Evolutionary conservation across 345 rosid genomes (phyloP), one percentile per base, ranked within the genome.

Genomic region (Theobroma cacao): DNA sequence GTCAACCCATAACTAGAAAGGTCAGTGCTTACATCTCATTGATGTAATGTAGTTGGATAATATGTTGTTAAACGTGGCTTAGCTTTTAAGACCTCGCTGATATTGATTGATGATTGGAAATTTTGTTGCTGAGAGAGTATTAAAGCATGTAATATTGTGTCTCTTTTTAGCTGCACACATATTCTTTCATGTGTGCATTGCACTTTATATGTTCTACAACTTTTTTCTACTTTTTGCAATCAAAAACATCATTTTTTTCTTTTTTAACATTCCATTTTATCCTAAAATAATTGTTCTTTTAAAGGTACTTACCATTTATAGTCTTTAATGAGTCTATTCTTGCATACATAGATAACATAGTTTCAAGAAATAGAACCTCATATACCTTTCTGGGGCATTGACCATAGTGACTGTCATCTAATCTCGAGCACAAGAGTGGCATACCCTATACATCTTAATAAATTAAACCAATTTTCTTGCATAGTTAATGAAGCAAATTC

Each of bases 1-100:
- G 75, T 36, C 89, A 87, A 56, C 72, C 86, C 10, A 53, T 77
- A 31, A 26, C 81, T 34, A 36, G 38, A 59, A 79, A 82, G 94
- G 94, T 90, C 34, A 65, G 86, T 80, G 24, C 31, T 18, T 14
- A 1, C 11, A 24, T 66, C 52, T 31, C 3, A 31, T 43, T 12
- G 31, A 14, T 15, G 43, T 14, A 14, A 24, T 45, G 36, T n/a
- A 22, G 9, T 18, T 20, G 24, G 22, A 13, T 22, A 22, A 3
- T 55, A n/a, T 55, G 28, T 1, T 22, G 11, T 55, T 55, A n/a
- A 55, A 17, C 55, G 11, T 70, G 68, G 43, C 69, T 43, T 62
- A 10, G 13, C 14, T 10, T 15, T 58, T 26, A 24, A 24, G 62
- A 58, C 24, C 12, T 56, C 24, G 61, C 13, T 56, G 61, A 56